Conservation (phyloP, 1,284 basidiomycete species). For the Ustilago crameri region DNA sequence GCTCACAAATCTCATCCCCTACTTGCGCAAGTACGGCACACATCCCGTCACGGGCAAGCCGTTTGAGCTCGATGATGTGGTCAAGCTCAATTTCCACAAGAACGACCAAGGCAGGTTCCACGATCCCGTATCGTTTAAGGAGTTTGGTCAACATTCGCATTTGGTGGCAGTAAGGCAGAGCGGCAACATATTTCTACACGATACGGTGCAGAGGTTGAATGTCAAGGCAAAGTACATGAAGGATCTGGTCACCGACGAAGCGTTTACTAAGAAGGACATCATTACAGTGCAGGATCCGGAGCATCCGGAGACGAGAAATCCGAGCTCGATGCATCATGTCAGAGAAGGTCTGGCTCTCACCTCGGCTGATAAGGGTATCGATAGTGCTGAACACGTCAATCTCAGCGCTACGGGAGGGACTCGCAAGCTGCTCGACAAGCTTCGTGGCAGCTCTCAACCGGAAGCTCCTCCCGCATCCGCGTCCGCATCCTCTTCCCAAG, state of each 20-base stretch:
- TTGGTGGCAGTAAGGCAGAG: slow-evolving; percentile 69
- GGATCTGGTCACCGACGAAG: slow-evolving; percentile 83
- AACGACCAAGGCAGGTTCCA: slow-evolving; percentile 60
- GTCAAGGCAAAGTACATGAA: slow-evolving; percentile 78
- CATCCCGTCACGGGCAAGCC: slow-evolving; percentile 91
- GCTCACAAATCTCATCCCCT: slow-evolving; percentile 82
- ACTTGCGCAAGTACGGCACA: slow-evolving; percentile 75
- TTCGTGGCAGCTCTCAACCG: slow-evolving; percentile 19
- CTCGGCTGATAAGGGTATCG: slow-evolving; percentile 54
- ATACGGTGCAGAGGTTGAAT: slow-evolving; percentile 75
- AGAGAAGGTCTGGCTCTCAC: slow-evolving; percentile 59
- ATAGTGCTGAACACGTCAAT: slow-evolving; percentile 64
- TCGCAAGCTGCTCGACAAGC: slow-evolving; percentile 45
- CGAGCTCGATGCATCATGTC: slow-evolving; percentile 58
- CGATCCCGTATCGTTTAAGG: slow-evolving; percentile 70
- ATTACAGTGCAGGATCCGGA: slow-evolving; percentile 77
- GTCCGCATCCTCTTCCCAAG: background rate
- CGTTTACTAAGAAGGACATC: slow-evolving; percentile 86
- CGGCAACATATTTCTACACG: slow-evolving; percentile 89
- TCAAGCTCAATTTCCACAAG: slow-evolving; percentile 85
- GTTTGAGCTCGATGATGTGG: slow-evolving; percentile 80
- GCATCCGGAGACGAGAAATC: slow-evolving; percentile 47
- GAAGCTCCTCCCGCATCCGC: background rate
- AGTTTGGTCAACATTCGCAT: slow-evolving; percentile 72
- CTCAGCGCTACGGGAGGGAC: slow-evolving; percentile 64